Evolutionary conservation across 1,284 basidiomycete species (phyloP).

Genomic region (Rhodotorula sp.): DNA sequence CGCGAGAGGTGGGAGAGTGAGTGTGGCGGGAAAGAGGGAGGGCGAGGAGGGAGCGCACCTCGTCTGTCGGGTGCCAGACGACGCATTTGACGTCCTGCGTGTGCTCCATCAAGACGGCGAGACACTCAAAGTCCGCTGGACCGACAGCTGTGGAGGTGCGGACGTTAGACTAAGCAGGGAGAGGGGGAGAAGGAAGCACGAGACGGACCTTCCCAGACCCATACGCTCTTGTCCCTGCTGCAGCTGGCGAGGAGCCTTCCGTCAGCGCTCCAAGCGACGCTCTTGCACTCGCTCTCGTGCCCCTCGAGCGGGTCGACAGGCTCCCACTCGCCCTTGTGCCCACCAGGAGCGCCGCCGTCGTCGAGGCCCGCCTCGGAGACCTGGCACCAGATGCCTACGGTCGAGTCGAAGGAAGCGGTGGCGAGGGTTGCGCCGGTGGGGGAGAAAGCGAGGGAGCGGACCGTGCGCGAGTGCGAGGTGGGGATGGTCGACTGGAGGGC

Average conservation of each 20-base stretch:
- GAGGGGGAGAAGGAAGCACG: background rate
- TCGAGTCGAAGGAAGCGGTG: slow-evolving; percentile 92
- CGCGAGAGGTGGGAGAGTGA: slow-evolving; percentile 51
- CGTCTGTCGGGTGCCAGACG: slow-evolving; percentile 91
- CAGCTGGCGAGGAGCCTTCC: slow-evolving; percentile 88
- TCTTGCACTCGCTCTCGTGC: slow-evolving; percentile 97
- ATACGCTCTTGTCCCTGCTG: slow-evolving; percentile 93
- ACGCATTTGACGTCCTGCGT: slow-evolving; percentile 94
- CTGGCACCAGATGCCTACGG: slow-evolving; percentile 88
- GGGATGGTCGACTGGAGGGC: slow-evolving; percentile 48
- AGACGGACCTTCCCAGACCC: slow-evolving; percentile 92
- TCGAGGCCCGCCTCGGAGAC: slow-evolving; percentile 55
- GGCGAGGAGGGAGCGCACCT: slow-evolving; percentile 55
- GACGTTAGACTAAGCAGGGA: background rate
- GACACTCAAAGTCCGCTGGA: slow-evolving; percentile 84
- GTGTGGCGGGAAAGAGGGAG: background rate
- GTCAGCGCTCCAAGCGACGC: slow-evolving; percentile 76
- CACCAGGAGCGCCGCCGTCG: slow-evolving; percentile 46
- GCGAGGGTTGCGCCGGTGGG: slow-evolving; percentile 87
- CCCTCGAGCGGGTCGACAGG: slow-evolving; percentile 70
- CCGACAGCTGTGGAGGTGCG: slow-evolving; percentile 25
- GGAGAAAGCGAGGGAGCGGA: slow-evolving; percentile 86
- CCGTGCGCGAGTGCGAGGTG: slow-evolving; percentile 87
- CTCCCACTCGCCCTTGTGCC: slow-evolving; percentile 65
- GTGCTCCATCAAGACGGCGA: slow-evolving; percentile 96